phyloP scores from a whole-genome alignment of 2,329 filamentous ascomycete species.

The Fusarium camptoceras region DNA sequence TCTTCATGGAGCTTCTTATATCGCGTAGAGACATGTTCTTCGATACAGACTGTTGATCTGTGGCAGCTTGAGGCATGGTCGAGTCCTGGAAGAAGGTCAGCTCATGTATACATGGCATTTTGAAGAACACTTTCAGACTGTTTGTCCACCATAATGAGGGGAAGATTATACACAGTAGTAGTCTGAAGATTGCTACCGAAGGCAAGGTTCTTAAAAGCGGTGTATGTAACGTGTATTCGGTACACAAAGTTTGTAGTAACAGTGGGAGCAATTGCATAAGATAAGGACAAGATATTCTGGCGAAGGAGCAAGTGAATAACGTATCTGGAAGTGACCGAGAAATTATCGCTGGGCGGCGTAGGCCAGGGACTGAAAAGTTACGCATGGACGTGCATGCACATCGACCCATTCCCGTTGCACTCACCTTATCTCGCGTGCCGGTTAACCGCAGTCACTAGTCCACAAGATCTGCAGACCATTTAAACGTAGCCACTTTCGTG shows the following conservation, averaged over 20 bases:
- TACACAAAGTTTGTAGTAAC: neutral
- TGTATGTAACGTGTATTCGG: neutral
- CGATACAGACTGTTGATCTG: accelerated
- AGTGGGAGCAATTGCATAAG: neutral
- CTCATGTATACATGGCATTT: accelerated
- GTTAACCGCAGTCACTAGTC: neutral
- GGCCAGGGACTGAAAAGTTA: neutral
- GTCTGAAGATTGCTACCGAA: neutral
- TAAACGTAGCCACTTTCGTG: neutral
- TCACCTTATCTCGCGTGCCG: neutral
- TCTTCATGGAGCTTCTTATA: neutral
- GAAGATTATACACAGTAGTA: neutral
- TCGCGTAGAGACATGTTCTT: neutral
- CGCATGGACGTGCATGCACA: neutral
- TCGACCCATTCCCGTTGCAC: neutral
- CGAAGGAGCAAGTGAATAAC: neutral
- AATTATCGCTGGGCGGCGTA: neutral
- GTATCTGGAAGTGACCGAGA: neutral
- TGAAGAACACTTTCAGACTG: neutral
- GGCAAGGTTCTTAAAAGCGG: neutral
- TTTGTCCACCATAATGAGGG: neutral
- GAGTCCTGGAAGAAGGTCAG: neutral
- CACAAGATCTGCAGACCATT: neutral
- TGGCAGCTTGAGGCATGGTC: neutral
- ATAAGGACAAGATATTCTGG: accelerated